Conservation (phyloP, 768 basidiomycete species). For the Pleurotus citrinopileatus region DNA sequence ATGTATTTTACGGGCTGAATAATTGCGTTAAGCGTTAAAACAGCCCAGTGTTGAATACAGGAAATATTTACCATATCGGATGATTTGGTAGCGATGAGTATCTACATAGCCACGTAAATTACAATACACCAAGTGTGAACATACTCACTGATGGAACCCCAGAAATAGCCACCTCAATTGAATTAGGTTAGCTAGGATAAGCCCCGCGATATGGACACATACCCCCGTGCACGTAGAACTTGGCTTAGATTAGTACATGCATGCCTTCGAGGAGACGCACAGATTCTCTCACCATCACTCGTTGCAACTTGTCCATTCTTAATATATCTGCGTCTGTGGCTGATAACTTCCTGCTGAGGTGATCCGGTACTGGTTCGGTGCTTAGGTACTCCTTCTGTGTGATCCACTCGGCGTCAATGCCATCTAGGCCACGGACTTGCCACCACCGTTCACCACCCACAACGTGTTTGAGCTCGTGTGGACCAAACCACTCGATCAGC, state of each 20-base stretch:
- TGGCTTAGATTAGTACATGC: conserved; percentile 16
- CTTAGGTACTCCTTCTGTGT: conserved; percentile 46
- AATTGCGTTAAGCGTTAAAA: conserved; percentile 14
- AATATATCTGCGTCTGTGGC: conserved; percentile 37
- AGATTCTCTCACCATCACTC: conserved; percentile 44
- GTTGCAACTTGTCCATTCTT: conserved; percentile 52
- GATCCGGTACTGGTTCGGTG: conserved; percentile 15
- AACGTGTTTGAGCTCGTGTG: conserved; percentile 61
- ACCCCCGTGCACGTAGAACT: conserved; percentile 72
- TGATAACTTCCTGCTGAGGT: conserved; percentile 28
- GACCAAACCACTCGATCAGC: conserved; percentile 71
- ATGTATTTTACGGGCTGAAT: conserved; percentile 63
- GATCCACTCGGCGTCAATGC: conserved; percentile 65
- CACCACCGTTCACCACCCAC: conserved; percentile 83
- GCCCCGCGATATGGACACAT: conserved; percentile 8
- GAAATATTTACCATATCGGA: conserved; percentile 44
- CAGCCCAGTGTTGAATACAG: neutral
- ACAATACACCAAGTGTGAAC: conserved; percentile 1
- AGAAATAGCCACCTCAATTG: conserved; percentile 56
- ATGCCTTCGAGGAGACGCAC: neutral
- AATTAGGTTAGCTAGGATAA: neutral
- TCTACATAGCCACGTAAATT: conserved; percentile 26
- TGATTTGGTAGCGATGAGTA: conserved; percentile 59
- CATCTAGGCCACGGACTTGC: conserved; percentile 73
- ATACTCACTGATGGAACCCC: conserved; percentile 57